Base-by-base conservation (phyloP, 345 rosid species). In the Gossypium turneri region DNA sequence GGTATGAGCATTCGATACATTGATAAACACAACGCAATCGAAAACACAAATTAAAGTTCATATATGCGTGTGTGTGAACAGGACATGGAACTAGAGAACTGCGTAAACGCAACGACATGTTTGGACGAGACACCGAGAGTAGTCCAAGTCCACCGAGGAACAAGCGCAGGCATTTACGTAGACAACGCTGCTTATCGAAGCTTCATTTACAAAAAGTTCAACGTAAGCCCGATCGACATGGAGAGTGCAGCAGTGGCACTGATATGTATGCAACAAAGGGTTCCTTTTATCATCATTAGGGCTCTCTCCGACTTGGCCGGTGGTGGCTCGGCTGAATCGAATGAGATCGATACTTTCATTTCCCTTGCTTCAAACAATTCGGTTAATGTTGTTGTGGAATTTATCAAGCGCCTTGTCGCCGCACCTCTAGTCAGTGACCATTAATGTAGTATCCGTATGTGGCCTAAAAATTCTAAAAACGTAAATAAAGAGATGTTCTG, bases 281-380 rank as follows among this genome's bases (percentile, higher is more conserved):
- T 60, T 4, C 79, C 79, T 29, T 77, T 77, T 19, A 72, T 77
- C 24, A 75, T 70, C 7, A 70, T 77, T 16, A 71, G 79, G 64
- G 75, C 75, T 52, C 71, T 77, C 29, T 77, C 79, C 11, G 79
- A 72, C 59, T 75, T 74, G 29, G 73, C 74, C 17, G 80, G 70
- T 3, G 80, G 77, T 59, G 83, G 69, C 75, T 71, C 74, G 12
- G 63, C 63, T 19, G 27, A 71, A 20, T 71, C 74, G 6, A 71
- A 71, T 71, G 74, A 71, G 13, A 50, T 63, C 2, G 47, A 38
- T 10, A 71, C 51, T 55, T 71, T 55, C 74, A 38, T 19, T n/a
- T 71, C 74, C 19, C 62, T 71, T 53, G 74, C 63, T 38, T 62
- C 74, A 12, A 34, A n/a, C 16, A 71, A 71, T 38, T 55, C 63